phyloP scores from a whole-genome alignment of 345 rosid species.

The Cardamine occulta region DNA sequence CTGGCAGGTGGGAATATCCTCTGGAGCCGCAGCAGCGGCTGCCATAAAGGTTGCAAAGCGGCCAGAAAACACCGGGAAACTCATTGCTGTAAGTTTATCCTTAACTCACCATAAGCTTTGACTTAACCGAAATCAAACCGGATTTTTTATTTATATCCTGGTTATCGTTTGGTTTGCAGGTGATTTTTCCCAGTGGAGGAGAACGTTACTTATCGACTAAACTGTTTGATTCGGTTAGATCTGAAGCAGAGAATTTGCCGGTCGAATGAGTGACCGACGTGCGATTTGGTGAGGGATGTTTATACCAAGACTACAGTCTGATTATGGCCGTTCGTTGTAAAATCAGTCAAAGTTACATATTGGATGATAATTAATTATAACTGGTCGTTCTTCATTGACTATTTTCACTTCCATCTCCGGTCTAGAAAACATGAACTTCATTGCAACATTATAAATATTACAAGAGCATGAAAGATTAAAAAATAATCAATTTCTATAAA shows the following conservation, averaged over 20 bases:
- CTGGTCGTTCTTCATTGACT: neutral
- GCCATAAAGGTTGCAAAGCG: slow-evolving; percentile 63
- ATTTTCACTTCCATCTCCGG: neutral
- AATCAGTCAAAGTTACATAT: neutral
- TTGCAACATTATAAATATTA: neutral
- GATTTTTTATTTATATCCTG: neutral
- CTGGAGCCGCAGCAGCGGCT: slow-evolving; percentile 68
- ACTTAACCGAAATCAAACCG: neutral
- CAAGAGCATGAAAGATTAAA: neutral
- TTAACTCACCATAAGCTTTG: neutral
- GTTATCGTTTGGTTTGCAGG: slow-evolving; percentile 49
- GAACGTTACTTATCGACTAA: slow-evolving; percentile 72
- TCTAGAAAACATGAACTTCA: neutral
- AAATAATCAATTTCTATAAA: no score
- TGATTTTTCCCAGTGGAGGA: slow-evolving; percentile 67
- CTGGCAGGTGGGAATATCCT: slow-evolving; percentile 68
- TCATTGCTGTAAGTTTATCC: slow-evolving; percentile 46
- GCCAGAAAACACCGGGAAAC: slow-evolving; percentile 68
- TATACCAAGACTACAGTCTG: neutral
- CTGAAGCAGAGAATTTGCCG: slow-evolving; percentile 61
- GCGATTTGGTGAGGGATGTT: neutral
- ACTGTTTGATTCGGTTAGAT: slow-evolving; percentile 60
- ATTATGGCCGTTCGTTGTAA: neutral
- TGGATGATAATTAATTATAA: neutral
- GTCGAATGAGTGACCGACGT: slow-evolving; percentile 40